Evolutionary conservation across 2,329 filamentous ascomycete species (phyloP), one percentile per base, ranked within the genome.

Genomic region (Penicillium sp.): DNA sequence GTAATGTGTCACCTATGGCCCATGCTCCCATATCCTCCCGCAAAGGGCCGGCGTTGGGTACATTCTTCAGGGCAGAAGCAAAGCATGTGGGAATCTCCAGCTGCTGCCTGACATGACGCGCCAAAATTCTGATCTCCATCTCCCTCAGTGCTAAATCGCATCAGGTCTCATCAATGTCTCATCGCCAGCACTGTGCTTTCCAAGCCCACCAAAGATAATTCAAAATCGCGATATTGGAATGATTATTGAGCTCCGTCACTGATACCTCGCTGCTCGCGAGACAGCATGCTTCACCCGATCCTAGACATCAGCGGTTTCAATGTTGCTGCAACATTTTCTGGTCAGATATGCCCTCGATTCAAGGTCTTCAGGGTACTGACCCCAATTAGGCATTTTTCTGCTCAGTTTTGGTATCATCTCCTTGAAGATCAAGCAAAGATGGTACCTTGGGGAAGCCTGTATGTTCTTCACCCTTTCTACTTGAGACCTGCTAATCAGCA

Each of bases 361-460:
- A 7, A 15, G 20, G 4, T 11, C 10, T 11, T 2, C 34, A 5
- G 15, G 41, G 22, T 31, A 17, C 58, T 66, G 20, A 69, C 55
- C 2, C n/a, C 11, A 10, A 2, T 11, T 8, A 76, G 74, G 74
- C 6, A 48, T 72, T 34, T 77, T 73, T 57, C 66, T 73, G 31
- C 64, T 76, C 14, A 20, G 69, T 5, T 73, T 71, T 41, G 75
- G 74, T 0, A 69, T 73, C 43, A 64, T 76, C 25, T 77, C 75
- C 1, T 51, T 72, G 7, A 75, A 76, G 51, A 61, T 76, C 52
- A 76, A 77, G 52, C 73, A 76, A 53, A 67, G 60, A 61, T 76
- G 75, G 75, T 76, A 77, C 50, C 67, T 77, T 3, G 75, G 75
- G 43, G 75, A 78, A 73, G 74, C 74, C n/a, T 67, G 74, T 76